Evolutionary conservation across 345 rosid species (phyloP).

Genomic region (Salix exigua): DNA sequence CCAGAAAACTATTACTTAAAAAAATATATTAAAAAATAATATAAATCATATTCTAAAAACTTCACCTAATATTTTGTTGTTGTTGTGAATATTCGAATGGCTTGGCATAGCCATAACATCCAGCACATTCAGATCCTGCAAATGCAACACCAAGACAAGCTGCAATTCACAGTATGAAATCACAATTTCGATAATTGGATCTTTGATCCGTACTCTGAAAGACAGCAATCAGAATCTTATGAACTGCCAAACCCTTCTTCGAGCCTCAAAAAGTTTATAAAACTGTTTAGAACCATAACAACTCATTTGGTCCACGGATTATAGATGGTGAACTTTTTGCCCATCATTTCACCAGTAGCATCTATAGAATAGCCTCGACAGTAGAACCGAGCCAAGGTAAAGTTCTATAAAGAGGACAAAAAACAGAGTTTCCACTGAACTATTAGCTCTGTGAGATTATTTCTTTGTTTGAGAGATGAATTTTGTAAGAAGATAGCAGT

Average conservation of each 20-base stretch:
- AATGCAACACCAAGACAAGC: no score
- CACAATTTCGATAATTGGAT: not conserved
- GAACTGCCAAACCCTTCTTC: not conserved
- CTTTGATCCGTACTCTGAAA: not conserved
- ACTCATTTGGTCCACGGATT: not conserved
- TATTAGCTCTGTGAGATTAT: conserved; percentile 22
- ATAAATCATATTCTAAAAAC: no score
- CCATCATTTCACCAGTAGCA: conserved; percentile 17
- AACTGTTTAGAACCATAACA: not conserved
- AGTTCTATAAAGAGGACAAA: conserved; percentile 7
- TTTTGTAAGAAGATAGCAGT: conserved; percentile 77
- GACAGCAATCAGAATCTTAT: conserved; percentile 1
- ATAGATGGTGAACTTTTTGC: not conserved
- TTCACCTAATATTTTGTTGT: no score
- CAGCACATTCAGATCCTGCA: not conserved
- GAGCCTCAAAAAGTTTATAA: not conserved
- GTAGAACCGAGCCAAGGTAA: conserved; percentile 9
- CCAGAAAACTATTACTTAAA: no score
- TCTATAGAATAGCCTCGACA: conserved; percentile 4
- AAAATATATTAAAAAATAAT: no score
- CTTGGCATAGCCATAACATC: not conserved
- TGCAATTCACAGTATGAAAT: not conserved
- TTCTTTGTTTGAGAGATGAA: conserved; percentile 50
- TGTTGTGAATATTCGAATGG: not conserved
- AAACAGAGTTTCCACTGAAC: not conserved